Percentiles rank a stretch among this genome's conserved stretches.
phyloP scores from a whole-genome alignment of 306 rosid genomes.

The Oemleria cerasiformis region DNA sequence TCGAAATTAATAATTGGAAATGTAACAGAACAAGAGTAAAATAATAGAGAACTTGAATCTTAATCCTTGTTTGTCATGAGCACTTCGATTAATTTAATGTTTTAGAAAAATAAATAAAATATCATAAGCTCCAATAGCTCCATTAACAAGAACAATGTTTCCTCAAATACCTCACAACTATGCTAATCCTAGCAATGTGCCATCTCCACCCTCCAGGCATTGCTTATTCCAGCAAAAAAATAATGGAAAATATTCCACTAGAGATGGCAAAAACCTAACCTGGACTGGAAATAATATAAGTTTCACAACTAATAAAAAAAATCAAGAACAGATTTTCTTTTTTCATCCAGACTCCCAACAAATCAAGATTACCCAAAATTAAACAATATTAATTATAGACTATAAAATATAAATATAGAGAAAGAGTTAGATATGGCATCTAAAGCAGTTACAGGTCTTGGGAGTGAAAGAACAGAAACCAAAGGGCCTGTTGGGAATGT shows the following conservation, averaged over 20 bases:
- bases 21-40: conserved; percentile 31
- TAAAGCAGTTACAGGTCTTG: conserved; percentile 98
- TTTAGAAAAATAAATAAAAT: conserved; percentile 33
- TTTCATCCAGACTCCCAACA: conserved; percentile 60
- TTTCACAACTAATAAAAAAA: conserved; percentile 30
- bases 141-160: conserved; percentile 42
- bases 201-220: conserved; percentile 34
- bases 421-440: conserved; percentile 67
- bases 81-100: conserved; percentile 53
- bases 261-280: conserved; percentile 24
- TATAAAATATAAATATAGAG: conserved; percentile 21
- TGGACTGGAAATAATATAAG: conserved; percentile 32
- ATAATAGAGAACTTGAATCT: conserved; percentile 40
- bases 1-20: conserved; percentile 27
- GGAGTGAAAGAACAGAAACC: conserved; percentile 99
- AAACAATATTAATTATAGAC: conserved; percentile 38
- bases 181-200: conserved; percentile 45
- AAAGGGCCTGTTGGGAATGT: conserved; percentile 93
- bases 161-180: conserved; percentile 38
- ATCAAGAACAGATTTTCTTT: conserved; percentile 70
- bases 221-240: conserved; percentile 20
- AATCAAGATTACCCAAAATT: conserved; percentile 37
- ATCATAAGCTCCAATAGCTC: conserved; percentile 53
- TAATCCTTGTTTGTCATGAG: conserved; percentile 31
- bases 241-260: conserved; percentile 36